Evolutionary conservation across 164 flowering plant genomes (phyloP).

Genomic region (Cinnamomum chago): DNA sequence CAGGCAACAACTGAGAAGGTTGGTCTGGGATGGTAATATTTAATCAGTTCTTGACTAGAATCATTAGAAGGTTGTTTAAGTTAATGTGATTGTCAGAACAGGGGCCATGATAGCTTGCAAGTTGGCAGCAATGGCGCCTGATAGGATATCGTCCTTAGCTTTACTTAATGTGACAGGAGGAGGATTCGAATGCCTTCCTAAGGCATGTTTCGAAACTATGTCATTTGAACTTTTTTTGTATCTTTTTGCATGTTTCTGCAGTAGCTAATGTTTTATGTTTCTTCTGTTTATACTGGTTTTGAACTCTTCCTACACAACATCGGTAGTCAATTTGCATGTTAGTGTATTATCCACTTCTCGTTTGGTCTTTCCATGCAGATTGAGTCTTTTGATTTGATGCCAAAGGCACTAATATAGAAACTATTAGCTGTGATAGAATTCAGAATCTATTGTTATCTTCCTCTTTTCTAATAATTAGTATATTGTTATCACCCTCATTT

Average conservation of each 20-base stretch:
- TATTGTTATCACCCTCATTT: background rate
- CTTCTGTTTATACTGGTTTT: background rate
- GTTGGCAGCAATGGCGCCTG: slow-evolving; percentile 77
- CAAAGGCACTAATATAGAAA: background rate
- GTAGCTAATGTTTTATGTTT: background rate
- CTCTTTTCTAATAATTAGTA: background rate
- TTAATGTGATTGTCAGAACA: slow-evolving; percentile 23
- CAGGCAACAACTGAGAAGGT: background rate
- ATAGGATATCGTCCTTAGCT: slow-evolving; percentile 74
- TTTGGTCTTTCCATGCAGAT: background rate
- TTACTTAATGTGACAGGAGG: slow-evolving; percentile 93
- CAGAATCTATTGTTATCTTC: background rate
- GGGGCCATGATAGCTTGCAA: slow-evolving; percentile 97
- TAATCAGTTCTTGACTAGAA: background rate
- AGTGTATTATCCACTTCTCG: background rate
- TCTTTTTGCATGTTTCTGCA: background rate
- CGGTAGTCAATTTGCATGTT: background rate
- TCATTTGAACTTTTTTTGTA: background rate
- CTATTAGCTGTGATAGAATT: background rate
- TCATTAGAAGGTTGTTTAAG: background rate
- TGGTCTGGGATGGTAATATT: background rate
- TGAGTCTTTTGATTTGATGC: background rate
- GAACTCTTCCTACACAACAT: too few relatives aligned
- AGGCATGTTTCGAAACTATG: slow-evolving; percentile 37
- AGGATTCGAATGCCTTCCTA: slow-evolving; percentile 83